Conservation (phyloP, 441 rosid species). For the Pelargonium myrrhifolium region DNA sequence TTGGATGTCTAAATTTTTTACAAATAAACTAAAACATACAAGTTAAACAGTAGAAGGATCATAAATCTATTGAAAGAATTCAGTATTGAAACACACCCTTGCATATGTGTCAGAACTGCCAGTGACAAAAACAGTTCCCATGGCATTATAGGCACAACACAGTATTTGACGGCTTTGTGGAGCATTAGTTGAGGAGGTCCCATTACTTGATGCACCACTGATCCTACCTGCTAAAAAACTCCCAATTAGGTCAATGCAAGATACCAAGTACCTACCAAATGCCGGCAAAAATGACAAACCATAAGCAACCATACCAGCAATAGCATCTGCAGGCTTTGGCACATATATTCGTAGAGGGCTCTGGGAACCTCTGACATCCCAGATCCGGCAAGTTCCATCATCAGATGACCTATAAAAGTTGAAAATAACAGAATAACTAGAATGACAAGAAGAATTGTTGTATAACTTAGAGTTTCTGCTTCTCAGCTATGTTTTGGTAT, state of each 20-base stretch:
- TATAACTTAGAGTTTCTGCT: conserved; percentile 11
- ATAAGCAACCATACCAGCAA: conserved; percentile 37
- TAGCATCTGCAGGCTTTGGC: conserved; percentile 71
- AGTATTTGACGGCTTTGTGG: conserved; percentile 73
- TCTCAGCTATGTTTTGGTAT: conserved; percentile 15
- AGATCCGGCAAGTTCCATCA: conserved; percentile 99
- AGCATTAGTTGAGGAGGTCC: conserved; percentile 54
- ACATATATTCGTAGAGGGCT: conserved; percentile 62
- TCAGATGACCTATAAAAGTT: conserved; percentile 73
- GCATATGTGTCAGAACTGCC: conserved; percentile 98
- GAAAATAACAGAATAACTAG: conserved; percentile 22
- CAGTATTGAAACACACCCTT: conserved; percentile 51
- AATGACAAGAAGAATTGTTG: conserved; percentile 13
- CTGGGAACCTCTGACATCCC: conserved; percentile 87
- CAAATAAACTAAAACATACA: conserved; percentile 11
- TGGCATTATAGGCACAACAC: conserved; percentile 93
- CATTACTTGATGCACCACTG: conserved; percentile 39
- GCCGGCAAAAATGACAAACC: conserved; percentile 9
- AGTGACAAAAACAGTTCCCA: conserved; percentile 94
- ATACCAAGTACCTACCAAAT: conserved; percentile 1
- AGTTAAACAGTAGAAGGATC: conserved; percentile 3
- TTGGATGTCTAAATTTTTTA: not conserved
- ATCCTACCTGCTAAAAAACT: conserved; percentile 47
- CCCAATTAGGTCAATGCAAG: not conserved
- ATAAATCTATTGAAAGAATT: conserved; percentile 22